Evolutionary conservation across 2,329 filamentous ascomycete species (phyloP).

Genomic region (Bisporella sp.): DNA sequence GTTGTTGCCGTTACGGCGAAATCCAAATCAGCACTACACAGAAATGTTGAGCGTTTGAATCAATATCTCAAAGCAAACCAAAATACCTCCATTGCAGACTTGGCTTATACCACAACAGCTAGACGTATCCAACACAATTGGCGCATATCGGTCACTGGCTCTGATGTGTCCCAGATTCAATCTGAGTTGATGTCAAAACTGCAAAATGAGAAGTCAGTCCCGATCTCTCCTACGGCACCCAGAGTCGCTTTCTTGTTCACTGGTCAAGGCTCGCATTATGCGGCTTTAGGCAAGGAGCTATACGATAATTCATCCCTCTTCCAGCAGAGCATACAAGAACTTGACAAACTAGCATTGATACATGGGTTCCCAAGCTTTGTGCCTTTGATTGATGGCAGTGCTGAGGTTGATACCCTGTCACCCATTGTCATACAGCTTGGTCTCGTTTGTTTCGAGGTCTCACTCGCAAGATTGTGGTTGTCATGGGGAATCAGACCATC

Average conservation of each 20-base stretch:
- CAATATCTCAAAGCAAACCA: conserved; percentile 7
- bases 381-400: conserved; percentile 27
- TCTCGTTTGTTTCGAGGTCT: conserved; percentile 44
- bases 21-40: conserved; percentile 4
- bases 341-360: conserved; percentile 5
- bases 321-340: conserved; percentile 6
- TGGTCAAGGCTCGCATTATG: conserved; percentile 37
- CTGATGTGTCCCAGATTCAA: conserved; percentile 21
- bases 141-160: conserved; percentile 40
- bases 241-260: conserved; percentile 28
- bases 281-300: conserved; percentile 6
- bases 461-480: conserved; percentile 45
- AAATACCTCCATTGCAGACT: conserved; percentile 1
- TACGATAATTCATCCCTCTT: conserved; percentile 29
- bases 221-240: conserved; percentile 22
- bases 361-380: conserved; percentile 10
- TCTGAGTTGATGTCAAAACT: conserved; percentile 30
- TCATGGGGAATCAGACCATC: conserved; percentile 47
- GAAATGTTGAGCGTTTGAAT: conserved; percentile 7
- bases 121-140: conserved; percentile 51
- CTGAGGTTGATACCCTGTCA: conserved; percentile 33
- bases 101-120: conserved; percentile 13
- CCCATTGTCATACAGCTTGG: conserved; percentile 45
- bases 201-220: not conserved
- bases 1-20: conserved; percentile 42